Base-by-base conservation (phyloP, 2,329 filamentous ascomycete genomes). In the Raffaelea deltoideospora region DNA sequence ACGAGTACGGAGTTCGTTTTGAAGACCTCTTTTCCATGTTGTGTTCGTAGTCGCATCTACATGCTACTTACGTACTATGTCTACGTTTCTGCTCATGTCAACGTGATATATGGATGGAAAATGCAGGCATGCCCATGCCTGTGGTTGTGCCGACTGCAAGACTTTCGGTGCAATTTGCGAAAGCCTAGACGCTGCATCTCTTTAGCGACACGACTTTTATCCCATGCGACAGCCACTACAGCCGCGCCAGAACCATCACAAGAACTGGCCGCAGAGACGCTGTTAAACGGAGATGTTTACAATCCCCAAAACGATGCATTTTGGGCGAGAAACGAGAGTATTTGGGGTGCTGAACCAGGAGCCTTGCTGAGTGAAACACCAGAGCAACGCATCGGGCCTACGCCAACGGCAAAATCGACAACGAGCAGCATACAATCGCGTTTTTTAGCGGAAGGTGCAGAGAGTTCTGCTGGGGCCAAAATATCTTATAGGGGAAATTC, bases 41-140 rank as follows among this genome's bases (percentile, higher is more conserved):
- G 23, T 24, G 2, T 23, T 18, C 11, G 15, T 14, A 23, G 26
- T 13, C 3, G n/a, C n/a, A n/a, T n/a, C n/a, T n/a, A n/a, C n/a
- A n/a, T n/a, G n/a, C n/a, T n/a, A n/a, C n/a, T n/a, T n/a, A n/a
- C n/a, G n/a, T n/a, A n/a, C n/a, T n/a, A n/a, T n/a, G n/a, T n/a
- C n/a, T n/a, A n/a, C n/a, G n/a, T n/a, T n/a, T n/a, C n/a, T n/a
- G n/a, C n/a, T n/a, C n/a, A n/a, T n/a, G n/a, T n/a, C n/a, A n/a
- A n/a, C n/a, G n/a, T n/a, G n/a, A n/a, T n/a, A n/a, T n/a, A n/a
- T n/a, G n/a, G n/a, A n/a, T n/a, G n/a, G n/a, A n/a, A n/a, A 7
- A 45, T 45, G 43, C 43, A 42, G 37, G 14, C 27, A 13, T 43
- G 41, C 18, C 39, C 38, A 3, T 43, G 39, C 11, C 11, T 34